phyloP scores from a whole-genome alignment of 2,329 filamentous ascomycete species.

The Monosporascus sp. region DNA sequence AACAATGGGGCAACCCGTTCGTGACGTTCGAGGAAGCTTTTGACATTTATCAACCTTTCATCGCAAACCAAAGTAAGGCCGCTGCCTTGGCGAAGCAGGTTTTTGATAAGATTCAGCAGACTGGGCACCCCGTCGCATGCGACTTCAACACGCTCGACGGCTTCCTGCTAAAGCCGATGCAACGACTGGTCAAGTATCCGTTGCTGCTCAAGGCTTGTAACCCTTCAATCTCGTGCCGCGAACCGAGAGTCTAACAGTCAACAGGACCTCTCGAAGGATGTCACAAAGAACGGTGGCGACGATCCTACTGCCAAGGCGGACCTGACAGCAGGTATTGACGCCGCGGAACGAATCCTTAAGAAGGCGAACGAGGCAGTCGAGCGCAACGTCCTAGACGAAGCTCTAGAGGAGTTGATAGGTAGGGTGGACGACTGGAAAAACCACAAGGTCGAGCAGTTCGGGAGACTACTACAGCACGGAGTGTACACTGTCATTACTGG shows the following conservation, averaged over 20 bases:
- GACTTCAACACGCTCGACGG: constrained; percentile 85
- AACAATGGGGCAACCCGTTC: constrained; percentile 96
- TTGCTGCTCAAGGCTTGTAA: constrained; percentile 70
- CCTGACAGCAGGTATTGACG: constrained; percentile 70
- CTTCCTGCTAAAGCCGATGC: constrained; percentile 94
- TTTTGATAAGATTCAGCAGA: constrained; percentile 78
- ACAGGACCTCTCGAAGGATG: constrained; percentile 69
- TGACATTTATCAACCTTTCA: constrained; percentile 92
- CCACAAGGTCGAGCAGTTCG: constrained; percentile 85
- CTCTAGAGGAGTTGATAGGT: constrained; percentile 71
- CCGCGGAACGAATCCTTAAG: constrained; percentile 74
- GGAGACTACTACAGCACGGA: constrained; percentile 80
- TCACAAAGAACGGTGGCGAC: constrained; percentile 60
- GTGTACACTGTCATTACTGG: constrained; percentile 88
- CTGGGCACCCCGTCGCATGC: constrained; percentile 73
- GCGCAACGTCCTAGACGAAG: constrained; percentile 77
- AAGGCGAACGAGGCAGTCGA: constrained; percentile 90
- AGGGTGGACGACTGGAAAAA: constrained; percentile 98
- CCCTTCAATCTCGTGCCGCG: background rate
- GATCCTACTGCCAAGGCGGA: constrained; percentile 57
- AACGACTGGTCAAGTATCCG: constrained; percentile 91
- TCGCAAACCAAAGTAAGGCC: constrained; percentile 91
- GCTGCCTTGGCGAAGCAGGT: constrained; percentile 77
- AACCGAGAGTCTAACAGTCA: constrained; percentile 18
- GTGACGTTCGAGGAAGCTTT: constrained; percentile 80